Conservation (phyloP, 2,329 filamentous ascomycete species). For the Sclerotinia trifoliorum region DNA sequence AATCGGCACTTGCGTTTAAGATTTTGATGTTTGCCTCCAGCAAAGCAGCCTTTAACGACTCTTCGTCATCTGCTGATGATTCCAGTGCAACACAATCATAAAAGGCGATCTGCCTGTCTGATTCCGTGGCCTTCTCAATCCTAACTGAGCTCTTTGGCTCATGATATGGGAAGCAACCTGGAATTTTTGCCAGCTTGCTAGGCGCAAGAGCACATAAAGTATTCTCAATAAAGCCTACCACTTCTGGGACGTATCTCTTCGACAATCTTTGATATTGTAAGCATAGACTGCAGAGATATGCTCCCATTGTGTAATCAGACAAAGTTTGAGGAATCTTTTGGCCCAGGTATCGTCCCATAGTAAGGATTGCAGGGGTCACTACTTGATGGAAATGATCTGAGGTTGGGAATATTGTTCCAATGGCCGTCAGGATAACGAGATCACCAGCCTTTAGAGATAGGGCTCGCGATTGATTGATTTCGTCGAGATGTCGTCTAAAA, state of each 20-base stretch:
- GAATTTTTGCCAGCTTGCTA: constrained; percentile 45
- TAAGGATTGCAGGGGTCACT: constrained; percentile 82
- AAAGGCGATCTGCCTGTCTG: constrained; percentile 56
- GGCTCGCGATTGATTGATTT: constrained; percentile 51
- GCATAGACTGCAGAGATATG: constrained; percentile 74
- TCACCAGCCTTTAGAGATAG: constrained; percentile 64
- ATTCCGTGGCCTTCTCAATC: constrained; percentile 46
- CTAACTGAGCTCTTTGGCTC: constrained; percentile 53
- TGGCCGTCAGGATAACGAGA: constrained; percentile 76
- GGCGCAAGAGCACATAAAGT: constrained; percentile 68
- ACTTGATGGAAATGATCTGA: constrained; percentile 98
- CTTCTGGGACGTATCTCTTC: constrained; percentile 86
- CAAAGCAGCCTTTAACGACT: constrained; percentile 55
- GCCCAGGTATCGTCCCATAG: constrained; percentile 80
- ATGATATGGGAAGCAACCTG: constrained; percentile 62
- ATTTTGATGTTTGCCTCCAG: constrained; percentile 63
- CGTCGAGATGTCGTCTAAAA: constrained; percentile 71
- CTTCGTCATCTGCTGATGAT: constrained; percentile 32
- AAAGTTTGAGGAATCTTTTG: constrained; percentile 67
- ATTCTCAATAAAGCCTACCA: constrained; percentile 77
- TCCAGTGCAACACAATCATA: constrained; percentile 51
- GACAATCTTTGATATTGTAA: constrained; percentile 81
- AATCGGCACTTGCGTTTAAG: constrained; percentile 64
- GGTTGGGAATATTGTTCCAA: constrained; percentile 84
- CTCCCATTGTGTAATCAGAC: constrained; percentile 68